A percentile compares a stretch with the other conserved stretches of the same genome.
These are phyloP conservation scores for Binderoboletus segoi DNA, from an alignment of 1,284 basidiomycete species.

Conservation along the genomic window DNA sequence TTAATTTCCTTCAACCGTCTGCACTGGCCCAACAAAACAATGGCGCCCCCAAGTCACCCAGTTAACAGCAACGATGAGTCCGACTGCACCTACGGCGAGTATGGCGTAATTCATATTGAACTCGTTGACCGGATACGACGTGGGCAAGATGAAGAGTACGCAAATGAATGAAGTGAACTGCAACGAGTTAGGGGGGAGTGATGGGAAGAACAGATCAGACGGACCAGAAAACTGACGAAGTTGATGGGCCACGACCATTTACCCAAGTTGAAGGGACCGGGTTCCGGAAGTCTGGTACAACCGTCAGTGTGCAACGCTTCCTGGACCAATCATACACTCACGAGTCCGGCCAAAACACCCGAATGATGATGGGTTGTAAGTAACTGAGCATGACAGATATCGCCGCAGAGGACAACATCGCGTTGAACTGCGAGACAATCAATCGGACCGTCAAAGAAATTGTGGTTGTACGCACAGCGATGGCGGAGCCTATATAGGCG, in stretches of 20 bases:
- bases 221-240: constrained; percentile 47
- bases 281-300: constrained; percentile 43
- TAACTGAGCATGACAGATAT: constrained; percentile 64
- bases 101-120: constrained; percentile 68
- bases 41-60: constrained; percentile 37
- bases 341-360: constrained; percentile 60
- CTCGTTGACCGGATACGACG: constrained; percentile 56
- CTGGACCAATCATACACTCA: constrained; percentile 29
- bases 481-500: constrained; percentile 57
- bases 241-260: constrained; percentile 57
- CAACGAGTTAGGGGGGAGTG: constrained; percentile 1
- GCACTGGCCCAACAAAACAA: constrained; percentile 40
- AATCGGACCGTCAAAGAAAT: not conserved
- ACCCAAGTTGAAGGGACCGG: constrained; percentile 57
- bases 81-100: constrained; percentile 51
- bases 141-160: constrained; percentile 62
- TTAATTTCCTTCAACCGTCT: constrained; percentile 13
- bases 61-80: constrained; percentile 36
- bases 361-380: constrained; percentile 58
- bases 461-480: constrained; percentile 45
- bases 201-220: constrained; percentile 14
- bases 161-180: constrained; percentile 59
- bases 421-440: constrained; percentile 48
- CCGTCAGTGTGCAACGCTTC: not conserved
- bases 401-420: constrained; percentile 57